Conservation (phyloP, 1,139 yeast species). For the Candida sp. region DNA sequence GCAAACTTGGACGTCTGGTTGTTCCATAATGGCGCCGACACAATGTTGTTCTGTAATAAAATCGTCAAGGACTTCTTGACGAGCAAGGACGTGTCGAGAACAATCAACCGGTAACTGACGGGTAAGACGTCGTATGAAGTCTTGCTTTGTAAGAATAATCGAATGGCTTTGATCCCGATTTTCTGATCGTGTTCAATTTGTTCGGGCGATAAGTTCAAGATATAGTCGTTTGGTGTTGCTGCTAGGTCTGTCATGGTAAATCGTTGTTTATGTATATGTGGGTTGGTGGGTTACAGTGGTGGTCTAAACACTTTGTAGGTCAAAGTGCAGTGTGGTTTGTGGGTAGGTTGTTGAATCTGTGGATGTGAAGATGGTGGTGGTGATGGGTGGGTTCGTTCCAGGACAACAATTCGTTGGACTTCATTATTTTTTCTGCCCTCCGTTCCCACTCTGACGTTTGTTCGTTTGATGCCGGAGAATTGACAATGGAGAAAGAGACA, state of each 20-base stretch:
- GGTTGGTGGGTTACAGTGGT: no score
- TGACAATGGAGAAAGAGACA: background rate
- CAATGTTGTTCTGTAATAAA: slow-evolving; percentile 89
- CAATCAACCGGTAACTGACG: slow-evolving; percentile 91
- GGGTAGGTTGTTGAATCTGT: background rate
- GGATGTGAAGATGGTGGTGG: background rate
- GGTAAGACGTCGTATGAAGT: slow-evolving; percentile 98
- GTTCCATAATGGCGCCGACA: slow-evolving; percentile 98
- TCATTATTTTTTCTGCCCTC: background rate
- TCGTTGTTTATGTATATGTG: background rate
- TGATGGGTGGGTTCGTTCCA: background rate
- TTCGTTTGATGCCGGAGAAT: background rate
- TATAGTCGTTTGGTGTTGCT: slow-evolving; percentile 49
- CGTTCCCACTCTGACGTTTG: background rate
- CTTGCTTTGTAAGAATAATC: slow-evolving; percentile 84
- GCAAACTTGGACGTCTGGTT: slow-evolving; percentile 89
- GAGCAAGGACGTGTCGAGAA: slow-evolving; percentile 87
- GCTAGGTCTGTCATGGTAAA: slow-evolving; percentile 16
- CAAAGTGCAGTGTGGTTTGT: no score
- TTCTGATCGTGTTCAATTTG: slow-evolving; percentile 63
- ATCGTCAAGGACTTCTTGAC: slow-evolving; percentile 94
- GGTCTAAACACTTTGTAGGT: no score
- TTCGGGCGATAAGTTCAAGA: slow-evolving; percentile 43
- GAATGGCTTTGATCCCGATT: slow-evolving; percentile 74
- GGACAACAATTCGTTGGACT: background rate